These are phyloP conservation scores for Neltuma alba DNA, from an alignment of 306 rosid genomes.

Conservation along the genomic window DNA sequence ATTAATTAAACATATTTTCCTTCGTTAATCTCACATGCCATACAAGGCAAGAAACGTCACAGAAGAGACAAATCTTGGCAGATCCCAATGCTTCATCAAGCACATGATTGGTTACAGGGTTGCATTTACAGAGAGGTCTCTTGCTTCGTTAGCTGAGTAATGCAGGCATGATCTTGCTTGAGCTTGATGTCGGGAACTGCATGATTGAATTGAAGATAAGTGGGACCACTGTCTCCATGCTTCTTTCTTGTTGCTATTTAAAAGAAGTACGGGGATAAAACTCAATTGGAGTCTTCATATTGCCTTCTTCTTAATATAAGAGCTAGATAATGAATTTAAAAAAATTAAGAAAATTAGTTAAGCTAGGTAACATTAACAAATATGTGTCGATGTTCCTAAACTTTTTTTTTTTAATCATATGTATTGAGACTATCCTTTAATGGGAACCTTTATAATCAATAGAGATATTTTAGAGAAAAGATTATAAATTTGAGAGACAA, in stretches of 20 bases:
- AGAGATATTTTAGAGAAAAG: too few species aligned
- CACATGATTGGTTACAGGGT: neutral
- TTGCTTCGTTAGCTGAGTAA: neutral
- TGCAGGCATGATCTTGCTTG: too few species aligned
- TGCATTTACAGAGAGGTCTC: neutral
- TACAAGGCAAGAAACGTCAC: neutral
- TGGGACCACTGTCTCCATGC: neutral
- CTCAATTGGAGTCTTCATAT: neutral
- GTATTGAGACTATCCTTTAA: too few species aligned
- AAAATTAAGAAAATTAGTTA: too few species aligned
- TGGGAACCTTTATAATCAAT: too few species aligned
- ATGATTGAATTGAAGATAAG: slow-evolving; percentile 2
- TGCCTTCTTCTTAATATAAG: too few species aligned
- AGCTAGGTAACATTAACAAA: too few species aligned
- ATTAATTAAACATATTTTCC: neutral
- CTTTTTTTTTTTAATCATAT: too few species aligned
- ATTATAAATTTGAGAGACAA: too few species aligned
- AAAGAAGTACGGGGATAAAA: neutral
- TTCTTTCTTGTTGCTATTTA: neutral
- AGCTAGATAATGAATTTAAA: too few species aligned
- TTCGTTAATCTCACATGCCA: neutral
- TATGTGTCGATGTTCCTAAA: too few species aligned
- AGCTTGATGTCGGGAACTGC: neutral
- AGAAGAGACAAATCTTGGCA: neutral
- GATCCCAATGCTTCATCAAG: neutral